phyloP scores from a whole-genome alignment of 23 red algal genomes.

The Cyanidioschyzon merolae region DNA sequence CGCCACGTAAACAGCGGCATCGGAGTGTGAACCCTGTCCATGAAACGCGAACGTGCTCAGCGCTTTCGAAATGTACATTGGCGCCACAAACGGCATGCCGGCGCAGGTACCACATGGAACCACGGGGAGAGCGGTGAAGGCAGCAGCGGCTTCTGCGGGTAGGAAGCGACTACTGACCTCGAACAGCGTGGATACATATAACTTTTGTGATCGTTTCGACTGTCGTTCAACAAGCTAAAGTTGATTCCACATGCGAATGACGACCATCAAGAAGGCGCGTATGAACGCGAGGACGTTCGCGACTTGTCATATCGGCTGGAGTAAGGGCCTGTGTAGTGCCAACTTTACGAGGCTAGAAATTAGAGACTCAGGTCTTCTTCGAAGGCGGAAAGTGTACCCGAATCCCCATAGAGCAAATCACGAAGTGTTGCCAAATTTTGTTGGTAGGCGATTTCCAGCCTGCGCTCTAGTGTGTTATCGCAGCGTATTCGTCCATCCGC shows the following conservation, averaged over 20 bases:
- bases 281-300: neutral
- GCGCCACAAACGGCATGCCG: too few relatives aligned
- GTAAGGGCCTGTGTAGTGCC: too few relatives aligned
- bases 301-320: too few relatives aligned
- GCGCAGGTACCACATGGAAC: too few relatives aligned
- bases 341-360: too few relatives aligned
- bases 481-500: conserved; percentile 68
- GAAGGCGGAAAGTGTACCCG: neutral
- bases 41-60: neutral
- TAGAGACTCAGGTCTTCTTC: neutral
- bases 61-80: too few relatives aligned
- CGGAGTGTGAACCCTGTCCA: neutral
- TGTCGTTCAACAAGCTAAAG: neutral
- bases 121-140: too few relatives aligned
- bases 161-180: too few relatives aligned
- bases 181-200: neutral
- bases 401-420: conserved; percentile 49
- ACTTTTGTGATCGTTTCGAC: neutral
- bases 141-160: too few relatives aligned
- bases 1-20: neutral
- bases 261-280: neutral
- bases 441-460: conserved; percentile 97
- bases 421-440: conserved; percentile 83
- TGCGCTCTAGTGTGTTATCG: conserved; percentile 90
- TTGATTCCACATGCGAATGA: neutral